These are phyloP conservation scores for Botrytis cinerea DNA, from an alignment of 2,329 filamentous ascomycete species.

Conservation along the genomic window DNA sequence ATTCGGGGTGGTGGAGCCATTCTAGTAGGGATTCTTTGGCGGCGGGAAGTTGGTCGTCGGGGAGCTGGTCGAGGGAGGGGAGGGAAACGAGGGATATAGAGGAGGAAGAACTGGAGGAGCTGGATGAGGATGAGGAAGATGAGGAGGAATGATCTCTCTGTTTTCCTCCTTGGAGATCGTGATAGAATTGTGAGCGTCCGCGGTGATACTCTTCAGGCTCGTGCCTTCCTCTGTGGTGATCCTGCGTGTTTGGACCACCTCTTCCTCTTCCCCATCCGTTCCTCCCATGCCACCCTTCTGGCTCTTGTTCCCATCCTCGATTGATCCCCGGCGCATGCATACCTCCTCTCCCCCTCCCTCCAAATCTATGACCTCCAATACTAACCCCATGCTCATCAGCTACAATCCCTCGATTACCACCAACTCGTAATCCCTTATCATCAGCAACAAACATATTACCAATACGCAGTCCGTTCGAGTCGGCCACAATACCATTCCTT, in stretches of 20 bases:
- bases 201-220: constrained; percentile 11
- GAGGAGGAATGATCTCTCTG: constrained; percentile 29
- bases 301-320: constrained; percentile 12
- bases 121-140: constrained; percentile 41
- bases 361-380: constrained; percentile 31
- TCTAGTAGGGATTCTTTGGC: constrained; percentile 48
- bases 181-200: constrained; percentile 3
- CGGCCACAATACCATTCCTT: constrained; percentile 31
- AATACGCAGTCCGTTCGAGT: constrained; percentile 35
- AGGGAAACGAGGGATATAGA: constrained; percentile 53
- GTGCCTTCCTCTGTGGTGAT: constrained; percentile 20
- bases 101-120: constrained; percentile 42
- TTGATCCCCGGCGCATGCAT: neutral
- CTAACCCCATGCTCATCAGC: constrained; percentile 32
- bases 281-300: constrained; percentile 1
- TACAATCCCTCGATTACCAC: constrained; percentile 30
- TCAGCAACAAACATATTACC: constrained; percentile 42
- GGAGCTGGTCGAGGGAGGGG: constrained; percentile 54
- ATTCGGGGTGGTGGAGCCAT: constrained; percentile 54
- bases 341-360: constrained; percentile 20
- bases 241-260: neutral
- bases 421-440: constrained; percentile 44
- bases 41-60: constrained; percentile 51
- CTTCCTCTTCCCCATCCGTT: constrained; percentile 25
- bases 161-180: constrained; percentile 20